Base-by-base conservation (phyloP, 2,329 filamentous ascomycete genomes). In the Colletotrichum eremochloae region DNA sequence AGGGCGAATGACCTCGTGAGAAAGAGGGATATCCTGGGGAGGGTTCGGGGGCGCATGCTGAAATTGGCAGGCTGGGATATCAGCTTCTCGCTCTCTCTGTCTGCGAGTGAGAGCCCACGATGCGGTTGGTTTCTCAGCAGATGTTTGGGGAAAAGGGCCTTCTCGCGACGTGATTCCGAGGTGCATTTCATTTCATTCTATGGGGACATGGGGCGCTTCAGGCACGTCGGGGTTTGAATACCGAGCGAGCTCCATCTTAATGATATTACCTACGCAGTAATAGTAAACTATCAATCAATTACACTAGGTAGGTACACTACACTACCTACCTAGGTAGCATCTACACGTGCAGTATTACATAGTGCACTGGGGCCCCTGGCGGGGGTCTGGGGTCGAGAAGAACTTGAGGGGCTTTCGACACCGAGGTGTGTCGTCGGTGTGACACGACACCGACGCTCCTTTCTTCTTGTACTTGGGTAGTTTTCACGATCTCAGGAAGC, bases 381-480 rank as follows among this genome's bases (percentile, higher is more conserved):
- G 50, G 44, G 60, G 44, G 33, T 62, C 60, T n/a, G 8, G 60
- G 60, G 60, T 52, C 33, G 44, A 52, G 0, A 24, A 50, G 31
- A 24, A 50, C 12, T 29, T 24, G 31, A 62, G 29, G 58, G 31
- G 20, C 42, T 24, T 42, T 38, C 12, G 18, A 38, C 20, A 67
- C 46, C 64, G 46, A 61, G 64, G 64, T 67, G 64, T 60, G 56
- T 44, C 42, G 12, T 33, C 46, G 56, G 44, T 67, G 63, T 24
- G n/a, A 18, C n/a, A 20, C 11, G 31, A 50, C 31, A 66, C 63
- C 63, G 44, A 33, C 3, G 20, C 44, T 36, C 20, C 33, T 5
- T 36, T 3, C 11, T 12, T 31, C 14, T 44, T 44, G 36, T 38
- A 38, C 36, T 38, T 38, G 9, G 2, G 8, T 40, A 3, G 9